Percentiles rank a stretch among this genome's conserved stretches.
phyloP scores from a whole-genome alignment of 768 basidiomycete species.

The Auriscalpium vulgare region DNA sequence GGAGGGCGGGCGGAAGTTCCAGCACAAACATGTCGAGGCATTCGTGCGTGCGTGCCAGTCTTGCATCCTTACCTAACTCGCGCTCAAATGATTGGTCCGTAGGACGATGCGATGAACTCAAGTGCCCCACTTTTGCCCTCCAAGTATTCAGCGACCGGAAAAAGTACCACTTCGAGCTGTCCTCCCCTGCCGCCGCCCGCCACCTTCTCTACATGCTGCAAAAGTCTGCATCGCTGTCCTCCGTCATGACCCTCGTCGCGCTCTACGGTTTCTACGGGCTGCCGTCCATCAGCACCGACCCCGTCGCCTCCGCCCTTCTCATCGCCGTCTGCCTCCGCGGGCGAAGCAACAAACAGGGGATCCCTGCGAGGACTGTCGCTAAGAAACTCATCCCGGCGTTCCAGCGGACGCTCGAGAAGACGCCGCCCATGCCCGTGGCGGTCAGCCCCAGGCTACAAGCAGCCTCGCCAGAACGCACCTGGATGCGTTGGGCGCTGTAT shows the following conservation, averaged over 20 bases:
- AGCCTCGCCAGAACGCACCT: slow-evolving; percentile 22
- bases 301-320: slow-evolving; percentile 49
- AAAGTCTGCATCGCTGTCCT: slow-evolving; percentile 35
- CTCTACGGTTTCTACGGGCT: slow-evolving; percentile 49
- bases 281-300: slow-evolving; percentile 45
- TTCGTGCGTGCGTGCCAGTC: slow-evolving; percentile 11
- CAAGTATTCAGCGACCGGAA: slow-evolving; percentile 54
- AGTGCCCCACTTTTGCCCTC: slow-evolving; percentile 48
- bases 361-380: slow-evolving; percentile 32
- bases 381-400: slow-evolving; percentile 36
- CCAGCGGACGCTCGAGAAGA: slow-evolving; percentile 22
- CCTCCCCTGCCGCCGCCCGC: slow-evolving; percentile 41
- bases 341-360: slow-evolving; percentile 21
- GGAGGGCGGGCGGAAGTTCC: slow-evolving; percentile 6
- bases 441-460: slow-evolving; percentile 13
- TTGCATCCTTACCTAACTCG: background rate
- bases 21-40: slow-evolving; percentile 2
- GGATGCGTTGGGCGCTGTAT: slow-evolving; percentile 23
- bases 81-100: background rate
- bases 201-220: slow-evolving; percentile 52
- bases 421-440: slow-evolving; percentile 6
- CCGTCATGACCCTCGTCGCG: slow-evolving; percentile 41
- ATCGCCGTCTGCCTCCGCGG: slow-evolving; percentile 43
- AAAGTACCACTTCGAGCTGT: slow-evolving; percentile 48
- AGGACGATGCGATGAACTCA: slow-evolving; percentile 59